Evolutionary conservation across 2,329 filamentous ascomycete genomes (phyloP).

Genomic region (Scytalidium lignicola): DNA sequence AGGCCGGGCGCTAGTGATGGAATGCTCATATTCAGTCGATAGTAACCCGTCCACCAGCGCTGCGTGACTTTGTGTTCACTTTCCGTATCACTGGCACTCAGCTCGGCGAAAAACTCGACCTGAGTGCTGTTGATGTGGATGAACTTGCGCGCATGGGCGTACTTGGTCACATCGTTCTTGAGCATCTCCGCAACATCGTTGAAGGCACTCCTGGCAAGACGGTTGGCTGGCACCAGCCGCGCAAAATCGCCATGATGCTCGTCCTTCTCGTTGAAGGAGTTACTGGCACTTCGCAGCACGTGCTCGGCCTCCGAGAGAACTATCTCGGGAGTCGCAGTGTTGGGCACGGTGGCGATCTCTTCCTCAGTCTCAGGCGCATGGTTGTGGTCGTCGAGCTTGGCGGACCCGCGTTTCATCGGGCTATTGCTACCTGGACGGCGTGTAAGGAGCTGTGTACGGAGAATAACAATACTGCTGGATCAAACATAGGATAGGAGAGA

Average conservation of each 20-base stretch:
- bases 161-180: not conserved
- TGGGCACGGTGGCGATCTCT: not conserved
- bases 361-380: not conserved
- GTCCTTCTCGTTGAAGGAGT: not conserved
- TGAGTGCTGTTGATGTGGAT: not conserved
- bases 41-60: not conserved
- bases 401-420: not conserved
- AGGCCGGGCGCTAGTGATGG: constrained; percentile 2
- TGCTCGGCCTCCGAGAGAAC: not conserved
- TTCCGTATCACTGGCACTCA: not conserved
- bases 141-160: not conserved
- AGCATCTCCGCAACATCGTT: not conserved
- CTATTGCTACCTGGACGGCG: not conserved
- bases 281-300: not conserved
- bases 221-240: constrained; percentile 10
- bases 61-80: not conserved
- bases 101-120: not conserved
- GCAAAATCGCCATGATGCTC: constrained; percentile 6
- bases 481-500: not conserved
- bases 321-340: not conserved
- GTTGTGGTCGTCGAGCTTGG: not conserved
- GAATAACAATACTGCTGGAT: too few relatives aligned
- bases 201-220: constrained; percentile 10
- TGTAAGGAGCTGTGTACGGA: not conserved
- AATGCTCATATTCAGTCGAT: not conserved